Base-by-base conservation (phyloP, 2,329 filamentous ascomycete species). In the Claviceps capensis region DNA sequence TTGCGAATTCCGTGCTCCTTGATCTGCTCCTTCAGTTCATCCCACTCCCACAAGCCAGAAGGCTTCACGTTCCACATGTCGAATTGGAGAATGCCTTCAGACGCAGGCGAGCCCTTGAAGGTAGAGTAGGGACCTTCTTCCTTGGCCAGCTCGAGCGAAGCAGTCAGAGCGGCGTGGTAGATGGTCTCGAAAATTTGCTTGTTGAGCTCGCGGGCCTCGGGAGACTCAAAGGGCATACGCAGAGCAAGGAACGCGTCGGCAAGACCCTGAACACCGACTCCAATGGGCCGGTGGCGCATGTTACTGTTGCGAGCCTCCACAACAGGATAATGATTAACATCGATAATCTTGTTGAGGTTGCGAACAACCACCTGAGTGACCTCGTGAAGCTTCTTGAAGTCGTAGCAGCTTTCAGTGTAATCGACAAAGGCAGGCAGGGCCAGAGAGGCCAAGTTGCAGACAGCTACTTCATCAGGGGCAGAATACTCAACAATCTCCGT, bases 171-270 rank as follows among this genome's bases (percentile, higher is more conserved):
- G 66, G 85, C 93, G 68, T 98, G 93, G 74, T 98, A 98, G 70
- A 98, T 96, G 57, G 93, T 98, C 78, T 98, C 93, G 59, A 98
- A 98, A 69, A 98, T 97, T 70, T 98, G 89, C 65, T 86, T 90
- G 78, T 98, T 98, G 64, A 98, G 81, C 68, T 93, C 80, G 60
- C 85, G 87, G 56, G 93, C 93, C 72, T 97, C 89, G 5, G 88
- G 83, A 16, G 93, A 98, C 70, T 98, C 93, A 65, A 98, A 98
- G 36, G 93, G 91, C 76, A 97, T 79, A 64, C 93, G 90, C 50
- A 98, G 83, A 58, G 93, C 91, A 62, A 98, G 80, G 85, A 98
- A 98, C 52, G 90, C 89, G 76, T 98, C 93, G 30, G 93, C 93
- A 65, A 98, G 85, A 77, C 93, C 93, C 69, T 95, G 91, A 47